Evolutionary conservation across 768 basidiomycete species (phyloP).

Genomic region (Russula earlei): DNA sequence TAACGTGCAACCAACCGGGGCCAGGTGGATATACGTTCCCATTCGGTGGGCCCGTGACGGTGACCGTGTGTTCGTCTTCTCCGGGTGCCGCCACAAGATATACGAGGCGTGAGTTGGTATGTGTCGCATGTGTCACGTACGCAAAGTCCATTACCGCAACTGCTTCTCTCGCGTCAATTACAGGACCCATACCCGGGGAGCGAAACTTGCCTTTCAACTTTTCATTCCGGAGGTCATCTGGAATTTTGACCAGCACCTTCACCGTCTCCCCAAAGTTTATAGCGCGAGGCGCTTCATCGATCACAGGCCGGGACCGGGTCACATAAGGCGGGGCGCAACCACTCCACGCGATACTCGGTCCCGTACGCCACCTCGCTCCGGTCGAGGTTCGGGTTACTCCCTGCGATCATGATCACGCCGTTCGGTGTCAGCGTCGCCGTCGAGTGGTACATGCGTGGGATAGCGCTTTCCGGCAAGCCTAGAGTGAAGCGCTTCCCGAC

Average conservation of each 20-base stretch:
- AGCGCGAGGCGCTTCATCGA: conserved; percentile 24
- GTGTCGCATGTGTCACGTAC: conserved; percentile 70
- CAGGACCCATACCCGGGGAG: neutral
- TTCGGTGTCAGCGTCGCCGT: conserved; percentile 68
- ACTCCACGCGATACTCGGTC: conserved; percentile 85
- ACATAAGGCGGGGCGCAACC: conserved; percentile 81
- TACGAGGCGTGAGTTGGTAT: conserved; percentile 69
- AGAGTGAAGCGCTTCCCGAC: conserved; percentile 45
- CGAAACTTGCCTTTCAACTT: conserved; percentile 43
- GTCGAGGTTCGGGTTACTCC: conserved; percentile 79
- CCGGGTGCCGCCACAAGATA: conserved; percentile 45
- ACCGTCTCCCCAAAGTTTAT: conserved; percentile 40
- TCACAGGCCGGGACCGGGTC: conserved; percentile 46
- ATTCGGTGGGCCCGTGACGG: conserved; percentile 55
- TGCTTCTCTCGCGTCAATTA: conserved; percentile 22
- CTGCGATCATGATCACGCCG: conserved; percentile 68
- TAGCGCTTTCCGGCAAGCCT: conserved; percentile 54
- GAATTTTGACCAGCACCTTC: conserved; percentile 37
- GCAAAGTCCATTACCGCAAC: conserved; percentile 76
- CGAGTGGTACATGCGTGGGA: conserved; percentile 77
- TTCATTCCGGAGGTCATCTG: conserved; percentile 29
- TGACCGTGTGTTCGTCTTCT: conserved; percentile 39
- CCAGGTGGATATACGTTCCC: conserved; percentile 68
- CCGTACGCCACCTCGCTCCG: conserved; percentile 62
- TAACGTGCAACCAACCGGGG: conserved; percentile 66